Base-by-base conservation (phyloP, 306 rosid species). In the Cucurbita moschata region DNA sequence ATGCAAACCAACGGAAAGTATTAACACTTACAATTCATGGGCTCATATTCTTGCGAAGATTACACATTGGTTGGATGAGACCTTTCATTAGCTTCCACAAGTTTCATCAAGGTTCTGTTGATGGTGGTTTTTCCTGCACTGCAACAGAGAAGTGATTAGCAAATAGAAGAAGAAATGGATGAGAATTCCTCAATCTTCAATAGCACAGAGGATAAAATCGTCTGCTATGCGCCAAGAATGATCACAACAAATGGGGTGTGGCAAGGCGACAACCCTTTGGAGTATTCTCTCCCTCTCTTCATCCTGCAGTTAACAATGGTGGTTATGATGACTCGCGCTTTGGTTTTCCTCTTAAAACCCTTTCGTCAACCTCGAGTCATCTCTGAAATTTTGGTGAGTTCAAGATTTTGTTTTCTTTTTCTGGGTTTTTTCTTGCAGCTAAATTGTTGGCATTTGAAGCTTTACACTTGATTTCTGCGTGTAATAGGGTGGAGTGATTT, bases 241-340 rank as follows among this genome's bases (percentile, higher is more conserved):
- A 84, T 93, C 44, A 90, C 96, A 23, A 93, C 98, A 51, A 87
- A 93, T 75, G 97, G 98, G 18, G 75, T 93, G n/a, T 93, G 97
- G 97, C 96, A 88, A 77, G 98, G 98, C 7, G 97, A 93, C 50
- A 93, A 90, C 74, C 98, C 98, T 83, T 74, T 93, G 78, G 92
- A 90, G 77, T 93, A 85, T 77, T 93, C 98, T 81, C 89, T 93
- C 30, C 98, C 98, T 63, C 96, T 88, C 78, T 93, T 93, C 85
- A 88, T 93, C 66, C 77, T 93, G 76, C 98, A 93, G 72, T 60
- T 93, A 37, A 85, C 94, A 38, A 19, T 93, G 58, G 87, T 93
- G 10, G 96, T 93, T 5, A 67, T 81, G 18, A 69, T 86, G 75
- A 93, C 98, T 65, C 90, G 96, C 52, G 0, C 79, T 6, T 82